Base-by-base conservation (phyloP, 768 basidiomycete genomes). In the Vararia minispora region DNA sequence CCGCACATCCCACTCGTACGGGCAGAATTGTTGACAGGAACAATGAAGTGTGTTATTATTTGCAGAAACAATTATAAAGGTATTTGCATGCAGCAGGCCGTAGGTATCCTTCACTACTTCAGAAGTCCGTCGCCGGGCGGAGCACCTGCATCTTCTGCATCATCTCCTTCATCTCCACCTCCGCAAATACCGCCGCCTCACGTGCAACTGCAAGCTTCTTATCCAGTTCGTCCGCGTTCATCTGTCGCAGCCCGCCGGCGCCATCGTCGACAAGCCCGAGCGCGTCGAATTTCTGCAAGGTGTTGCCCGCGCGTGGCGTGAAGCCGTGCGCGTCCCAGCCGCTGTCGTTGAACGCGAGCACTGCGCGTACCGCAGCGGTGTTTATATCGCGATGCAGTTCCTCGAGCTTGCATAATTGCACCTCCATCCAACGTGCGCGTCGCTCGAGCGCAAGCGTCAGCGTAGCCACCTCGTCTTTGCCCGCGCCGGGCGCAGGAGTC, bases 401-500 rank as follows among this genome's bases (percentile, higher is more conserved):
- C 57, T 91, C 87, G 25, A 91, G 64, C 54, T 90, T 89, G 0
- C 83, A 84, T 13, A 91, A 59, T 56, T 89, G 87, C 16, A 87
- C 82, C 58, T 90, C 86, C 83, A 91, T 89, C 85, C 87, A 91
- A 29, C 84, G 70, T 12, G 87, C 88, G n/a, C 88, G 81, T 44
- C 83, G 78, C 54, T 88, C 86, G 31, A 91, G 70, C 6, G 85
- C 86, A 34, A 81, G 62, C 2, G 86, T 90, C 43, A 90, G 62
- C 13, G 81, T 81, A 2, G 80, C 83, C 6, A 90, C 86, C 52
- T 91, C 87, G 51, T 88, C 85, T 45, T 87, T 48, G 28, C 47
- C 84, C 49, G 75, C 79, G 17, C 68, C 73, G 14, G 68, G 61
- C 20, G 65, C 62, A n/a, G n/a, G n/a, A n/a, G n/a, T n/a, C n/a